Base-by-base conservation (phyloP, 805 yeast genomes). In the Monosporozyma unispora region DNA sequence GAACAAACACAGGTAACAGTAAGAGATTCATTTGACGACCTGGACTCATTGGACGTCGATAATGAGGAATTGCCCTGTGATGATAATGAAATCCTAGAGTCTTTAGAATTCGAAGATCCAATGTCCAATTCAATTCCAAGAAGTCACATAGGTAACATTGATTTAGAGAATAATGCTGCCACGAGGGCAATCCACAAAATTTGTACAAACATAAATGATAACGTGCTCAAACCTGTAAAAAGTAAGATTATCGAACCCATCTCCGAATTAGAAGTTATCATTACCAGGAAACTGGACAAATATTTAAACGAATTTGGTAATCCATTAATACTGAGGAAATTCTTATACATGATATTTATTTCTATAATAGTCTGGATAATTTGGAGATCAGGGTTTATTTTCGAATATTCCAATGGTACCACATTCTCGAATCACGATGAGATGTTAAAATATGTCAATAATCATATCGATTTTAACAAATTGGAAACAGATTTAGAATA, bases 271-370 rank as follows among this genome's bases (percentile, higher is more conserved):
- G 43, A 48, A 12, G 12, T 31, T 10, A n/a, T 37, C 3, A 21
- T 53, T 11, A 33, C 44, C 23, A 44, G 37, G 37, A 71, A 73
- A 45, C 66, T 78, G 46, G 95, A 88, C 56, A 64, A 69, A 28
- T 63, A 71, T 29, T 67, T 89, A 12, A 71, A 81, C n/a, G 75
- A 76, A 51, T 55, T 84, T 18, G 95, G 96, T 4, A 87, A 89
- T 58, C 96, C 96, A 4, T 68, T 87, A 44, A 82, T 90, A 37
- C 80, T 88, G 19, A 84, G 82, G 56, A 70, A 96, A 44, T 70
- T 89, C 22, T 59, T 84, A 0, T 87, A 87, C 57, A 84, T 90
- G 9, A 55, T 79, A 2, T 60, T 81, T 41, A 76, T 87, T 50
- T 76, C 85, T 14, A 48, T 70, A 0, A 55, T 82, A 2, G 67